These are phyloP conservation scores for Boeremia lycopersici DNA, from an alignment of 2,329 filamentous ascomycete species.

Conservation along the genomic window DNA sequence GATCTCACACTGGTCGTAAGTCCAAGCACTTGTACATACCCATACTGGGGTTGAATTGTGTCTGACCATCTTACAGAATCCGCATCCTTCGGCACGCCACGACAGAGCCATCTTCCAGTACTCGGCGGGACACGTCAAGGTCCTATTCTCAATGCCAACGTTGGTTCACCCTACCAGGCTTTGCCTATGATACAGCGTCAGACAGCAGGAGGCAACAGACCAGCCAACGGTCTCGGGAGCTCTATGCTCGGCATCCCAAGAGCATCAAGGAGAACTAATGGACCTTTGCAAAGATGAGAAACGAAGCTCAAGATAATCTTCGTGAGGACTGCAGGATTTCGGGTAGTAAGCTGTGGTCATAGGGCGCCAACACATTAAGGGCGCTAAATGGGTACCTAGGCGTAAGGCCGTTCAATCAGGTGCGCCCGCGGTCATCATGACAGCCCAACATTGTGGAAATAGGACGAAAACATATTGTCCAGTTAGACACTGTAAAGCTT, in stretches of 20 bases:
- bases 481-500: too few relatives aligned
- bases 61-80: slow-evolving; percentile 26
- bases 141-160: slow-evolving; percentile 23
- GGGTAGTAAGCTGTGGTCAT: neutral
- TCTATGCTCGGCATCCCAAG: slow-evolving; percentile 39
- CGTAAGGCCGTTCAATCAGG: neutral
- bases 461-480: too few relatives aligned
- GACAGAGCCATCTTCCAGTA: slow-evolving; percentile 38
- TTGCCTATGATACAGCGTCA: slow-evolving; percentile 43
- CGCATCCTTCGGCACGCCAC: slow-evolving; percentile 33
- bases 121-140: slow-evolving; percentile 36
- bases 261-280: slow-evolving; percentile 33
- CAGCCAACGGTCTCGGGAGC: slow-evolving; percentile 22
- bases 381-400: neutral
- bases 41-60: too few relatives aligned
- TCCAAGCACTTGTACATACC: neutral
- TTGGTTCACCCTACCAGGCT: slow-evolving; percentile 31
- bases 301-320: neutral
- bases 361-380: neutral
- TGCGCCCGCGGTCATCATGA: neutral
- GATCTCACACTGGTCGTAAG: slow-evolving; percentile 31
- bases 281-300: slow-evolving; percentile 12
- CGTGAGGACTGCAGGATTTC: neutral
- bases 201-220: slow-evolving; percentile 32
- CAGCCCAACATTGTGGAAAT: neutral